These are phyloP conservation scores for Pseudoperonospora humuli DNA, from an alignment of 352 stramenopile species.

Conservation along the genomic window DNA sequence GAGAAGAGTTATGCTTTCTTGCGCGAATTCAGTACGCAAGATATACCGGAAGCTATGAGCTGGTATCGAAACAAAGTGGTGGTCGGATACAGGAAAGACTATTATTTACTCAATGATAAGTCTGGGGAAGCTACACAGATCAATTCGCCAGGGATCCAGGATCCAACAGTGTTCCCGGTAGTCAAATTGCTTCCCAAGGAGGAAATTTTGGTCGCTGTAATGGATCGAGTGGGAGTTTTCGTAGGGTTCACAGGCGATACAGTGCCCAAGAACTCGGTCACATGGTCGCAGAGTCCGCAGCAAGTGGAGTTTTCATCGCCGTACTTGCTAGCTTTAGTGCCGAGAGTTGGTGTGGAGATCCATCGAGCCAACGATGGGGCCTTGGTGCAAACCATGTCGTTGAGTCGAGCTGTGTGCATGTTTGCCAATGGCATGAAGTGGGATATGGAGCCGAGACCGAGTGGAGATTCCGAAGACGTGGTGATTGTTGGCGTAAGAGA, in stretches of 20 bases:
- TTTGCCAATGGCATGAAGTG: slow-evolving; percentile 89
- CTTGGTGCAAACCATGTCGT: slow-evolving; percentile 65
- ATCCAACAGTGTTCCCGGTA: slow-evolving; percentile 54
- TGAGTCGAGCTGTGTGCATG: slow-evolving; percentile 58
- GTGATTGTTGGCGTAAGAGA: slow-evolving; percentile 70
- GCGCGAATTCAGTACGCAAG: slow-evolving; percentile 65
- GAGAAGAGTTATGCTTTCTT: slow-evolving; percentile 78
- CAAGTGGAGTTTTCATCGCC: slow-evolving; percentile 72
- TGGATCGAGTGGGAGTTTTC: slow-evolving; percentile 80
- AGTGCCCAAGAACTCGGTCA: slow-evolving; percentile 74
- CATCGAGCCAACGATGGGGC: slow-evolving; percentile 63
- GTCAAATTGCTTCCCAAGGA: slow-evolving; percentile 83
- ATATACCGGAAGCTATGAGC: slow-evolving; percentile 69
- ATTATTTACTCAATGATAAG: slow-evolving; percentile 80
- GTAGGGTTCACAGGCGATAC: slow-evolving; percentile 73
- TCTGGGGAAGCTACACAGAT: slow-evolving; percentile 61
- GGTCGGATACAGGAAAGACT: slow-evolving; percentile 66
- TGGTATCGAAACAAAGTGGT: slow-evolving; percentile 88
- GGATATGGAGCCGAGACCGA: slow-evolving; percentile 77
- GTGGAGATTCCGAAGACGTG: slow-evolving; percentile 69
- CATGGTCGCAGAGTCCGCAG: slow-evolving; percentile 65
- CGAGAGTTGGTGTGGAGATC: slow-evolving; percentile 75
- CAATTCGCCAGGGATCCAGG: slow-evolving; percentile 63
- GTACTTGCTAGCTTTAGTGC: slow-evolving; percentile 72
- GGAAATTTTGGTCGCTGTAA: slow-evolving; percentile 71